These are phyloP conservation scores for Yamadazyma trypodendri DNA, from an alignment of 1,139 yeast genomes.

Conservation along the genomic window DNA sequence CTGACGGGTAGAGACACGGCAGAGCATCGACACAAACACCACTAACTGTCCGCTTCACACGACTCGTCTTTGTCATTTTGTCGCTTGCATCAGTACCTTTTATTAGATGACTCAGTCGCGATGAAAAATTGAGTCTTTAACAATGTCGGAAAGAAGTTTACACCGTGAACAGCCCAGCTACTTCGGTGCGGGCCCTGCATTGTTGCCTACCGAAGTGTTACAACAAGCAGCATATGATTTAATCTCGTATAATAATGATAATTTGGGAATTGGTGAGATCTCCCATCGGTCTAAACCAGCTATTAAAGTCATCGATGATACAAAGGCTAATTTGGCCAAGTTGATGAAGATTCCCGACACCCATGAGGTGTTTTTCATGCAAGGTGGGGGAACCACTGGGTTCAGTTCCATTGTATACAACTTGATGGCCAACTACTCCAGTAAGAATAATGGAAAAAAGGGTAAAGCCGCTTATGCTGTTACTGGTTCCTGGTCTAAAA, in stretches of 20 bases:
- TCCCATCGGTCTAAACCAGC: conserved; percentile 93
- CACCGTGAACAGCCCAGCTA: conserved; percentile 75
- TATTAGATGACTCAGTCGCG: conserved; percentile 8
- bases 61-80: too few species aligned
- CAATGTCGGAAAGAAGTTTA: conserved; percentile 21
- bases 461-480: conserved; percentile 87
- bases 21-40: too few species aligned
- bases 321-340: conserved; percentile 64
- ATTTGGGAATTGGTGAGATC: conserved; percentile 91
- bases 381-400: conserved; percentile 98
- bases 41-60: too few species aligned
- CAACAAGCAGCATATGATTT: conserved; percentile 87
- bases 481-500: conserved; percentile 92
- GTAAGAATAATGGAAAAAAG: conserved; percentile 58
- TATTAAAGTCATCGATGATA: conserved; percentile 66
- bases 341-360: conserved; percentile 80
- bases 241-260: conserved; percentile 62
- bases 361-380: conserved; percentile 90
- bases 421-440: conserved; percentile 69
- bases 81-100: not conserved
- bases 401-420: conserved; percentile 87
- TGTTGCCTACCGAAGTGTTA: conserved; percentile 77
- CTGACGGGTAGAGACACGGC: conserved; percentile 1
- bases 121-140: conserved; percentile 5
- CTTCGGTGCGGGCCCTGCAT: conserved; percentile 98